Percentiles rank a stretch among this genome's conserved stretches.
Evolutionary conservation across 108 stramenopile genomes (phyloP).

Genomic region (Nannochloropsis salina): DNA sequence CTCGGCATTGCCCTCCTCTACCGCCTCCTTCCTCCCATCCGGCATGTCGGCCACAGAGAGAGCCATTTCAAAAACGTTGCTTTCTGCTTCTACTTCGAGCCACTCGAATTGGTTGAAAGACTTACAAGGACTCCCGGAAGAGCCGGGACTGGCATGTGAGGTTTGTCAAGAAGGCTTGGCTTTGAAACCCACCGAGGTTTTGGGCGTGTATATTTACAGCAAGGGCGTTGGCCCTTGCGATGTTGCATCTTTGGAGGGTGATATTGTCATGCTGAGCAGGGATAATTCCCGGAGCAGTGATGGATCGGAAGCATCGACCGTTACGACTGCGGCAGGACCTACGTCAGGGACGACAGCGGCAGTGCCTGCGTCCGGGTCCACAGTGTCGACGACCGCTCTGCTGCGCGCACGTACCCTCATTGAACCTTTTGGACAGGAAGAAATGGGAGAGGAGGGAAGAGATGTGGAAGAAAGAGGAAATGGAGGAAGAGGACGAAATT

Average conservation of each 20-base stretch:
- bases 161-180: slow-evolving; percentile 46
- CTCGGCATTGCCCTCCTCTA: background rate
- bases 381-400: slow-evolving; percentile 20
- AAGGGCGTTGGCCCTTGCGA: slow-evolving; percentile 21
- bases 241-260: slow-evolving; percentile 34
- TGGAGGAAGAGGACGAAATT: background rate
- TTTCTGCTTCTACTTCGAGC: background rate
- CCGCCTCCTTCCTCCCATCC: background rate
- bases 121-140: slow-evolving; percentile 45
- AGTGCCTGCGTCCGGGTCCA: background rate
- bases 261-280: slow-evolving; percentile 28
- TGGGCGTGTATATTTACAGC: slow-evolving; percentile 38
- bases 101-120: slow-evolving; percentile 38
- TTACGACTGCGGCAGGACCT: background rate
- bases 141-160: slow-evolving; percentile 47
- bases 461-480: background rate
- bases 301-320: background rate
- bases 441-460: background rate
- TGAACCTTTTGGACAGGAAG: slow-evolving; percentile 14
- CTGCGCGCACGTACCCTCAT: slow-evolving; percentile 1
- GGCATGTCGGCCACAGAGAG: slow-evolving; percentile 9
- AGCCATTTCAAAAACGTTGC: slow-evolving; percentile 14
- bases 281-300: background rate
- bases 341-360: background rate
- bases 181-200: slow-evolving; percentile 14